Evolutionary conservation across 345 rosid genomes (phyloP).

Genomic region (Syzygium grande): DNA sequence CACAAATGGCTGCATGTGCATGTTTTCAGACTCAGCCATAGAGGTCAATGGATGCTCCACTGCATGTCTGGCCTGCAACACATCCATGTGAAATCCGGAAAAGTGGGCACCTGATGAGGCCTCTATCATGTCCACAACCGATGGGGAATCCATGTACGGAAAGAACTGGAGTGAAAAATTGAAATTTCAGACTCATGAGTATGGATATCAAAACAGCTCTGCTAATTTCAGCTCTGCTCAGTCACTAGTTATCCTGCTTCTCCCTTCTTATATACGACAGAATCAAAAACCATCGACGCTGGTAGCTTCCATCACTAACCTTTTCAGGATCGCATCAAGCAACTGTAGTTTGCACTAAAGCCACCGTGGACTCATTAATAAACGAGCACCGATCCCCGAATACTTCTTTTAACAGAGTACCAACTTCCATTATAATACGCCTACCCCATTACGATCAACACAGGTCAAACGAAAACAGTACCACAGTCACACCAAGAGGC

Average conservation of each 20-base stretch:
- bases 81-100: slow-evolving; percentile 86
- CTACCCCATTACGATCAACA: background rate
- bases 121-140: slow-evolving; percentile 85
- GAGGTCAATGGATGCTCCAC: slow-evolving; percentile 45
- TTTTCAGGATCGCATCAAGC: background rate
- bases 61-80: slow-evolving; percentile 23
- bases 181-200: slow-evolving; percentile 1
- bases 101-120: slow-evolving; percentile 79
- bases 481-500: background rate
- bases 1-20: slow-evolving; percentile 82
- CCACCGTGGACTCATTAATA: background rate
- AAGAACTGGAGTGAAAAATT: slow-evolving; percentile 12
- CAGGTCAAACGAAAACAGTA: background rate
- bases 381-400: background rate
- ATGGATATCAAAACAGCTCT: background rate
- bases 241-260: background rate
- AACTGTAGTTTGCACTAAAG: background rate
- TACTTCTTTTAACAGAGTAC: background rate
- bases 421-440: background rate
- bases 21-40: slow-evolving; percentile 28
- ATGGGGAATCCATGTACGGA: slow-evolving; percentile 38
- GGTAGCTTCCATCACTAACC: background rate
- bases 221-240: background rate
- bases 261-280: background rate
- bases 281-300: background rate